A percentile compares a stretch with the other conserved stretches of the same genome.
These are phyloP conservation scores for Amphicarpaea edgeworthii DNA, from an alignment of 306 rosid genomes.

Conservation along the genomic window DNA sequence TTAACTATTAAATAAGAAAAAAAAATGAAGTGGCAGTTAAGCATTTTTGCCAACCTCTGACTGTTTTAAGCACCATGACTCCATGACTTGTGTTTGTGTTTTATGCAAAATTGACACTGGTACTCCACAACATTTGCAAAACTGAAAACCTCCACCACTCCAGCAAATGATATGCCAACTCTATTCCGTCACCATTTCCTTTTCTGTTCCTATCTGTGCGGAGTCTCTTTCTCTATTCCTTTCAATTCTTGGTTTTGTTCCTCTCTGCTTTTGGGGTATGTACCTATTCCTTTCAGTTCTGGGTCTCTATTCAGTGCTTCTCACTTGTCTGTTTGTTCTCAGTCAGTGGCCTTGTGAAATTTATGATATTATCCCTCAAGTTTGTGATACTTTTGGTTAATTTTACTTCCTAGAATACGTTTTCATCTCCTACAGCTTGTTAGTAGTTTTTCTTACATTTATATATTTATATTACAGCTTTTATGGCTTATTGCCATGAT, in stretches of 20 bases:
- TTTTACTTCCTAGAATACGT: background rate
- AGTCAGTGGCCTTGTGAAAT: background rate
- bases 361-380: conserved; percentile 3
- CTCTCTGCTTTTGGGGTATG: background rate
- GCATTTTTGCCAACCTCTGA: no score
- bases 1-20: background rate
- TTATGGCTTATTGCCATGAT: background rate
- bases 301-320: background rate
- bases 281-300: background rate
- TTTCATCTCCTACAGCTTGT: background rate
- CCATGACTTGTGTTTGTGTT: background rate
- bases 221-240: background rate
- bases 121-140: background rate
- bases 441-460: background rate
- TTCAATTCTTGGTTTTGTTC: background rate
- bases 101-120: background rate
- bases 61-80: background rate
- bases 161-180: background rate
- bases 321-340: background rate
- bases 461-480: background rate
- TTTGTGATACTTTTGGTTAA: background rate
- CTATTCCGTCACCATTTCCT: no score
- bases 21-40: no score
- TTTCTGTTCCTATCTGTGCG: no score
- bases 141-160: background rate